Evolutionary conservation across 1,284 basidiomycete species (phyloP).

Genomic region (Apiotrichum siamense): DNA sequence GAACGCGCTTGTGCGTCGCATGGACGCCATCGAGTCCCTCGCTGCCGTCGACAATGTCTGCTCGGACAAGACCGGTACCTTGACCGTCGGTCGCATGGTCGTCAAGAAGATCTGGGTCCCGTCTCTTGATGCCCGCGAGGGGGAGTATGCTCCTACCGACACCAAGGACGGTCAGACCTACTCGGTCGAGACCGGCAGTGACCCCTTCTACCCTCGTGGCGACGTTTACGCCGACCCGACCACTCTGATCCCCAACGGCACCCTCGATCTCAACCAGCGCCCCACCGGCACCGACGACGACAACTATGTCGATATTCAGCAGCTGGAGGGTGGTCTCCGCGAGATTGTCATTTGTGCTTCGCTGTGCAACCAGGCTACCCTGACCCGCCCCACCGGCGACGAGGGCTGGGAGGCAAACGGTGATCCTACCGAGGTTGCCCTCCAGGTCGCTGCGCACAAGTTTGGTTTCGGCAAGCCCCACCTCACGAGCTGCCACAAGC

Average conservation of each 20-base stretch:
- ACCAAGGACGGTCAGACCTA: constrained; percentile 43
- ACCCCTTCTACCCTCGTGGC: constrained; percentile 50
- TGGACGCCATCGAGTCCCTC: constrained; percentile 56
- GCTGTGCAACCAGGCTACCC: constrained; percentile 51
- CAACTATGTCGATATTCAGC: constrained; percentile 29
- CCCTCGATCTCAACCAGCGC: constrained; percentile 22
- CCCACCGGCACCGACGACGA: constrained; percentile 15
- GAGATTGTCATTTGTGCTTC: constrained; percentile 48
- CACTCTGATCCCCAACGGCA: constrained; percentile 14
- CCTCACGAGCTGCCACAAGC: constrained; percentile 29
- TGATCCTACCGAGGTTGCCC: constrained; percentile 62
- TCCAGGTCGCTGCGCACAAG: constrained; percentile 60
- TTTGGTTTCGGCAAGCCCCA: constrained; percentile 47
- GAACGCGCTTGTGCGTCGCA: constrained; percentile 51
- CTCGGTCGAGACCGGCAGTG: constrained; percentile 44
- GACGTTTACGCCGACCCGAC: constrained; percentile 27
- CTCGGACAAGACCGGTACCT: constrained; percentile 61
- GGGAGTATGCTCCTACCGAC: constrained; percentile 22
- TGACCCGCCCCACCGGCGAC: constrained; percentile 38
- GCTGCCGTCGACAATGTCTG: constrained; percentile 59
- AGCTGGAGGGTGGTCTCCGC: constrained; percentile 34
- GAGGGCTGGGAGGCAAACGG: constrained; percentile 62
- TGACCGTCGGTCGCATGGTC: constrained; percentile 56
- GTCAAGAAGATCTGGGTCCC: constrained; percentile 58
- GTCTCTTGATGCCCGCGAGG: constrained; percentile 20